Evolutionary conservation across 257 asterid genomes (phyloP).

Genomic region (Coffea eugenioides): DNA sequence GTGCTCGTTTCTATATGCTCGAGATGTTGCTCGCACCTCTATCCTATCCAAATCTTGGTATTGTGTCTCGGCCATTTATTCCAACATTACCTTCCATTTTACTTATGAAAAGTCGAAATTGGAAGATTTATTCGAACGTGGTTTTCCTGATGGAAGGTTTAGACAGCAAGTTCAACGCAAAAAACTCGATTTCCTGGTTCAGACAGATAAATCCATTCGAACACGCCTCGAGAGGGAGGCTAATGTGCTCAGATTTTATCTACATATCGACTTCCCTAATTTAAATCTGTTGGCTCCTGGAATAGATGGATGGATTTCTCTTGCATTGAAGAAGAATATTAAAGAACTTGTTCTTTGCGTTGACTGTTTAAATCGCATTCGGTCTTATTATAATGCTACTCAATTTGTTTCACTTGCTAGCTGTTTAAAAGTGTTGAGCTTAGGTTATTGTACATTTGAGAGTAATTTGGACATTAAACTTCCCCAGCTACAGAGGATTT

Average conservation of each 20-base stretch:
- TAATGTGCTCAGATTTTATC: neutral
- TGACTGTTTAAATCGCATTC: neutral
- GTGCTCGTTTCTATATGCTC: neutral
- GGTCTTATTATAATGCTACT: neutral
- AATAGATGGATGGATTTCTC: neutral
- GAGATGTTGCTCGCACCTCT: conserved; percentile 13
- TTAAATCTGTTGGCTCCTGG: neutral
- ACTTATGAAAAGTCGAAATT: neutral
- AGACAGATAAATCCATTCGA: neutral
- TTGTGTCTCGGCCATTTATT: neutral
- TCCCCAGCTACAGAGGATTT: neutral
- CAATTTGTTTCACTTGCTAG: neutral
- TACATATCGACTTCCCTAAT: conserved; percentile 6
- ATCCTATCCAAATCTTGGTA: neutral
- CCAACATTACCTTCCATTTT: neutral
- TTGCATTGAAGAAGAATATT: neutral
- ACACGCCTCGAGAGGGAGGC: neutral
- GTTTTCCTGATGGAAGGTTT: too few species aligned
- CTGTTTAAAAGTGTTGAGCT: neutral
- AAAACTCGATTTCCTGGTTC: neutral
- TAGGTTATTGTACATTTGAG: neutral
- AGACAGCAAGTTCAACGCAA: too few species aligned
- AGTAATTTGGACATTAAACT: neutral
- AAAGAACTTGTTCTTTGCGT: conserved; percentile 3
- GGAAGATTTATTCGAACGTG: too few species aligned